These are phyloP conservation scores for Eragrostis nindensis DNA, from an alignment of 176 grass and related monocot species.

Conservation along the genomic window DNA sequence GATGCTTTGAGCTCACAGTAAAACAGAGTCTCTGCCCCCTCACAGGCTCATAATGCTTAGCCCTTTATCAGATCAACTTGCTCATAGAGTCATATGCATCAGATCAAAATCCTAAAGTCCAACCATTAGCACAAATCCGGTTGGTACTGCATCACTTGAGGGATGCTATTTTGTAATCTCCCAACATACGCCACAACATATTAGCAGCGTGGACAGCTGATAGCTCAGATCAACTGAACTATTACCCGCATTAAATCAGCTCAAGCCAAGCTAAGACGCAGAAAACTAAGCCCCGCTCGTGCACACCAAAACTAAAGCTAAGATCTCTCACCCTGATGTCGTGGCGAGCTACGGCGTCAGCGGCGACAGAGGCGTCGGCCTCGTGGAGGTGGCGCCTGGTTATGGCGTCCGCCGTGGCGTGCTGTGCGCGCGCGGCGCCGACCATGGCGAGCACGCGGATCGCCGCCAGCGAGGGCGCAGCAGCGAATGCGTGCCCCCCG, in stretches of 20 bases:
- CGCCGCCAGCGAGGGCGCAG: slow-evolving; percentile 49
- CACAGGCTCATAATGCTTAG: too few relatives aligned
- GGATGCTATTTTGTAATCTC: not conserved
- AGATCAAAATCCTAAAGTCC: slow-evolving; percentile 4
- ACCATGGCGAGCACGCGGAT: slow-evolving; percentile 84
- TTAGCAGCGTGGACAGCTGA: not conserved
- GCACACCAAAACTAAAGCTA: slow-evolving; percentile 9
- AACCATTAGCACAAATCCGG: too few relatives aligned
- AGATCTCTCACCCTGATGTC: slow-evolving; percentile 74
- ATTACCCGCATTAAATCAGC: slow-evolving; percentile 3
- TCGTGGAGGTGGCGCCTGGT: slow-evolving; percentile 56
- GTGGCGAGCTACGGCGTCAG: slow-evolving; percentile 75
- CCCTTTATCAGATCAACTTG: too few relatives aligned
- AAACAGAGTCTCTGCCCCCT: too few relatives aligned
- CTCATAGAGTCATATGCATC: slow-evolving; percentile 7
- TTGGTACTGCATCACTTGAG: not conserved
- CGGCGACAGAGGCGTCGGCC: slow-evolving; percentile 54
- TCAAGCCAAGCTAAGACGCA: not conserved
- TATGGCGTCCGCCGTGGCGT: slow-evolving; percentile 86
- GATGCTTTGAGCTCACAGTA: slow-evolving; percentile 3
- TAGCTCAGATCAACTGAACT: slow-evolving; percentile 9
- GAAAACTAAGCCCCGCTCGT: not conserved
- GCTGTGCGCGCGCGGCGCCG: slow-evolving; percentile 75
- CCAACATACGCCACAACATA: not conserved
- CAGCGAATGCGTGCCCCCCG: slow-evolving; percentile 51